phyloP scores from a whole-genome alignment of 768 basidiomycete genomes.

The Rhodotorula kratochvilovae region DNA sequence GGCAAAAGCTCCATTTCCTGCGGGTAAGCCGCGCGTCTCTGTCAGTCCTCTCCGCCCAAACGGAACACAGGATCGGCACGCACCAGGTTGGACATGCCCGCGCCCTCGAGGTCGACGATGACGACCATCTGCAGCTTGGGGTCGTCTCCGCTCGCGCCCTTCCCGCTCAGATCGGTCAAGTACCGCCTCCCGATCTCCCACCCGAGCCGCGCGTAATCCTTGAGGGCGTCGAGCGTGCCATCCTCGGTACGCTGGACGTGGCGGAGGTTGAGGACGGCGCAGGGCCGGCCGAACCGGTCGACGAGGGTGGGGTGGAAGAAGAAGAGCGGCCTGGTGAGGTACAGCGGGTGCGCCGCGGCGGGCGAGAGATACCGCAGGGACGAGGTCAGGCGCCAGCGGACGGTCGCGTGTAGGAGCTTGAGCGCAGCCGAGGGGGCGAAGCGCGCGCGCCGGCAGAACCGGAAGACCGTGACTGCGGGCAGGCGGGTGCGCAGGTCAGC shows the following conservation, averaged over 20 bases:
- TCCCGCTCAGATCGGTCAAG: constrained; percentile 34
- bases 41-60: background rate
- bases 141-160: background rate
- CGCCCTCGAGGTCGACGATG: constrained; percentile 40
- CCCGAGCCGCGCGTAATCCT: constrained; percentile 34
- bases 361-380: constrained; percentile 23
- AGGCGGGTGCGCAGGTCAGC: background rate
- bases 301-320: constrained; percentile 40
- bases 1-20: constrained; percentile 43
- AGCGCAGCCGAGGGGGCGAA: constrained; percentile 24
- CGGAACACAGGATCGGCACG: background rate
- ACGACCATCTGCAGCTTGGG: constrained; percentile 40
- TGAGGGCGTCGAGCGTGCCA: constrained; percentile 37
- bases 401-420: constrained; percentile 37
- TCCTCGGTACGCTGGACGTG: constrained; percentile 38
- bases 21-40: background rate
- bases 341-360: constrained; percentile 19
- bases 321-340: constrained; percentile 36
- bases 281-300: constrained; percentile 40
- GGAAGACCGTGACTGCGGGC: constrained; percentile 38
- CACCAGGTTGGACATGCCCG: constrained; percentile 39
- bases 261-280: constrained; percentile 37
- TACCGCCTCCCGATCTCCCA: constrained; percentile 40
- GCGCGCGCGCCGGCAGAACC: constrained; percentile 40
- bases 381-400: constrained; percentile 35